Percentiles rank a stretch among this genome's conserved stretches.
These are phyloP conservation scores for Zygoascus meyerae DNA, from an alignment of 1,139 yeast genomes.

Conservation along the genomic window DNA sequence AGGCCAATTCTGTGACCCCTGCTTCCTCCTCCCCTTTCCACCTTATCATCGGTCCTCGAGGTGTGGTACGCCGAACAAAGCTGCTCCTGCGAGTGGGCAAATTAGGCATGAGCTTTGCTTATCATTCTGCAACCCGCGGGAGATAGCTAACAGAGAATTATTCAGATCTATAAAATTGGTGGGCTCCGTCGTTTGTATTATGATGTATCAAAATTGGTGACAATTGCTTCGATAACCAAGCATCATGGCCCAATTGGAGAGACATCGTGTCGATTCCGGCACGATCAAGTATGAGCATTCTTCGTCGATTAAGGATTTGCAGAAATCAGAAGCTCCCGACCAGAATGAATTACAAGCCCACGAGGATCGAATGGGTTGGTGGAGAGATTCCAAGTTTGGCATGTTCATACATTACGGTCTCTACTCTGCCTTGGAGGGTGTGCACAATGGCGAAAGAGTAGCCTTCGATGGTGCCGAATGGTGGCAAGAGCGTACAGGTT, in stretches of 20 bases:
- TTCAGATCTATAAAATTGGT: too few relatives aligned
- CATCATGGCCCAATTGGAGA: background rate
- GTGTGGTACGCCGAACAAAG: too few relatives aligned
- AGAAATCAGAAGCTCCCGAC: background rate
- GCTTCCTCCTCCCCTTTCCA: too few relatives aligned
- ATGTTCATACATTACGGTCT: slow-evolving; percentile 20
- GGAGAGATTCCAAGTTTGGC: slow-evolving; percentile 17
- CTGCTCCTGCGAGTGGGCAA: too few relatives aligned
- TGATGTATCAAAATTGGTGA: too few relatives aligned
- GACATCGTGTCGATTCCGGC: too few relatives aligned
- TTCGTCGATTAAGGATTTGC: background rate
- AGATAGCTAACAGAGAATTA: too few relatives aligned
- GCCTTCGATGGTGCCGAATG: slow-evolving; percentile 15
- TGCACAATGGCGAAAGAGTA: slow-evolving; percentile 14
- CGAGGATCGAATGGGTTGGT: slow-evolving; percentile 17
- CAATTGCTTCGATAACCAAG: background rate
- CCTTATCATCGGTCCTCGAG: too few relatives aligned
- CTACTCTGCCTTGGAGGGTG: slow-evolving; percentile 17
- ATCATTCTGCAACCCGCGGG: too few relatives aligned
- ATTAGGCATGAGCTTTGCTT: too few relatives aligned
- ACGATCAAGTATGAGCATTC: background rate
- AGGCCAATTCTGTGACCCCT: too few relatives aligned
- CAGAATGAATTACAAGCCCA: slow-evolving; percentile 4
- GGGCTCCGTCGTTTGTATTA: too few relatives aligned
- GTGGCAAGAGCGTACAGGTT: slow-evolving; percentile 16